These are phyloP conservation scores for Chytriomyces hyalinus DNA, from an alignment of 192 early-diverging fungal species.

Conservation along the genomic window DNA sequence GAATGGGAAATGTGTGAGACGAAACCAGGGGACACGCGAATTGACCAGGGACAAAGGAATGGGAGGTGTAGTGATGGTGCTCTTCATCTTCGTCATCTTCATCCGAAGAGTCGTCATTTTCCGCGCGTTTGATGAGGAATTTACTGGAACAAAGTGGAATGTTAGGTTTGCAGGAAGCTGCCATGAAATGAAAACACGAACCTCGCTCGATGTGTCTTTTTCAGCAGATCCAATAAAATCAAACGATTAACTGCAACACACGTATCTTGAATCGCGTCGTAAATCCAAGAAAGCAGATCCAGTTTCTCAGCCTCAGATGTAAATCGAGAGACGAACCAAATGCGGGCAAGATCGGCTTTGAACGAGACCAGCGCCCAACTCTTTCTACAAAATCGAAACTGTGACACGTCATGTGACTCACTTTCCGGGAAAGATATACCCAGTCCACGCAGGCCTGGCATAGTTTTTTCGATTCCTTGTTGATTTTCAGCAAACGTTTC, in stretches of 20 bases:
- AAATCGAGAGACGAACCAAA: constrained; percentile 74
- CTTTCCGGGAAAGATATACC: constrained; percentile 39
- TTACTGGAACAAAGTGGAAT: constrained; percentile 29
- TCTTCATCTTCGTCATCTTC: constrained; percentile 56
- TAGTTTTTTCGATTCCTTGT: constrained; percentile 6
- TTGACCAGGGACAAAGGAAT: constrained; percentile 53
- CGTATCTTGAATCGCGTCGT: constrained; percentile 61
- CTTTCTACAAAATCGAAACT: constrained; percentile 16
- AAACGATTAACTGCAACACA: constrained; percentile 72
- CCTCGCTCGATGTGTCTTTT: constrained; percentile 68
- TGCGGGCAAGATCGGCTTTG: constrained; percentile 55
- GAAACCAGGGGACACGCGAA: constrained; percentile 76
- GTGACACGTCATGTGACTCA: neutral
- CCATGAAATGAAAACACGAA: constrained; percentile 34
- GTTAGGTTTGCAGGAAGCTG: neutral
- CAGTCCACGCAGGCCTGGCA: constrained; percentile 23
- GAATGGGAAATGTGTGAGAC: constrained; percentile 66
- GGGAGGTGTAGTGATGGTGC: constrained; percentile 34
- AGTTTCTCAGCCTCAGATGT: constrained; percentile 56
- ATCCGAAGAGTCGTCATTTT: constrained; percentile 58
- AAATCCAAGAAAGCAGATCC: constrained; percentile 59
- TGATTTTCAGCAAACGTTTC: neutral
- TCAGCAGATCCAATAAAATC: constrained; percentile 64
- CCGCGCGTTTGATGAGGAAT: constrained; percentile 39
- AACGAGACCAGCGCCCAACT: constrained; percentile 74